A percentile compares a stretch with the other conserved stretches of the same genome.
These are phyloP conservation scores for Lactuca saligna DNA, from an alignment of 129 eudicot genomes.

Conservation along the genomic window DNA sequence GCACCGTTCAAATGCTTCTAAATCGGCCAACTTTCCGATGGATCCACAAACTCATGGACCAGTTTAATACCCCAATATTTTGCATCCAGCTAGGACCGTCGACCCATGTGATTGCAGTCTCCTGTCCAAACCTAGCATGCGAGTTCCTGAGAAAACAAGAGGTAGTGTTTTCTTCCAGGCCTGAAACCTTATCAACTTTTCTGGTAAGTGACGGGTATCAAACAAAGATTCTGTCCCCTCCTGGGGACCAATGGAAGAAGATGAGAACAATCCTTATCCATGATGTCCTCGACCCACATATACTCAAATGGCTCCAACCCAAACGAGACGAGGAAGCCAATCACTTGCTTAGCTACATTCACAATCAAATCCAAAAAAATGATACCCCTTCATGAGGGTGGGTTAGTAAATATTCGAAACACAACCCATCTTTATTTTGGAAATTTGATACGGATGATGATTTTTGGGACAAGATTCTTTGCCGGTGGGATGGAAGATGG, in stretches of 20 bases:
- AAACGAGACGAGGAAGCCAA: conserved; percentile 24
- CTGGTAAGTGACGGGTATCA: conserved; percentile 10
- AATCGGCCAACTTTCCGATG: conserved; percentile 20
- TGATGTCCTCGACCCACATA: not conserved
- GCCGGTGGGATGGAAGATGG: not conserved
- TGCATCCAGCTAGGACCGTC: conserved; percentile 14
- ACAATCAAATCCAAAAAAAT: not conserved
- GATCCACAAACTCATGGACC: conserved; percentile 11
- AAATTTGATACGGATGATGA: conserved; percentile 4
- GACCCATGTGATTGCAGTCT: conserved; percentile 14
- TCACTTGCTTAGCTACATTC: conserved; percentile 3
- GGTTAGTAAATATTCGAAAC: conserved; percentile 3
- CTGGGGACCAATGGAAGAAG: conserved; percentile 21
- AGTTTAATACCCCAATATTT: not conserved
- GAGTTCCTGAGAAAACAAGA: conserved; percentile 20
- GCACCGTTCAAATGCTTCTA: not conserved
- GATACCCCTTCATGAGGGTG: not conserved
- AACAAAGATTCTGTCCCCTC: not conserved
- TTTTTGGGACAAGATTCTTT: conserved; percentile 13
- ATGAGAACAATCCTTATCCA: conserved; percentile 2
- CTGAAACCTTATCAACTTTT: not conserved
- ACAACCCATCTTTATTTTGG: not conserved
- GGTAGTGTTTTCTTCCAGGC: conserved; percentile 8
- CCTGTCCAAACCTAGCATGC: conserved; percentile 6
- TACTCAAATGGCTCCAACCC: conserved; percentile 14